Conservation (phyloP, 768 basidiomycete species). For the Tulasnella sp. region DNA sequence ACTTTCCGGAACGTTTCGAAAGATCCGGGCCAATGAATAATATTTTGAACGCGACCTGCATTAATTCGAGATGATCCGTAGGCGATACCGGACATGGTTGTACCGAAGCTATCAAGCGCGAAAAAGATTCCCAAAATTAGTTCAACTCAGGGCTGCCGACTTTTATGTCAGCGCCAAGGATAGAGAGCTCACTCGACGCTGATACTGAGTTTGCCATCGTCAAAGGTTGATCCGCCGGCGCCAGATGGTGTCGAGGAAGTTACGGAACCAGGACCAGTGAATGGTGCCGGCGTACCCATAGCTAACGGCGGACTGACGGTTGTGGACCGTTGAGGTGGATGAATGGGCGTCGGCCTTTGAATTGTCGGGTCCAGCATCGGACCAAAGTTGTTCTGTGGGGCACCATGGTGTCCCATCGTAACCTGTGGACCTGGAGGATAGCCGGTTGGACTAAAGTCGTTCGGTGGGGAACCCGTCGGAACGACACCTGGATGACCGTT, state of each 20-base stretch:
- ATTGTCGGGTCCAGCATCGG: constrained; percentile 31
- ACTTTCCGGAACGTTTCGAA: constrained; percentile 84
- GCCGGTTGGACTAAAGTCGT: constrained; percentile 14
- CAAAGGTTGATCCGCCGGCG: neutral
- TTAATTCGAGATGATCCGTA: constrained; percentile 83
- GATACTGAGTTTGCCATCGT: constrained; percentile 62
- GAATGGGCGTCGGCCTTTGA: constrained; percentile 32
- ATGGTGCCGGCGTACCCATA: constrained; percentile 19
- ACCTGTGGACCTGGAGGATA: constrained; percentile 13
- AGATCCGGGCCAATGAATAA: constrained; percentile 80
- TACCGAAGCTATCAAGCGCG: constrained; percentile 43
- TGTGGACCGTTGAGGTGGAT: constrained; percentile 24
- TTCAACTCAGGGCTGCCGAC: neutral
- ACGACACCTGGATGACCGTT: neutral
- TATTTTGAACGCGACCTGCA: constrained; percentile 74
- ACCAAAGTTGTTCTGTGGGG: constrained; percentile 10
- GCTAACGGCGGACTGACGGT: constrained; percentile 25
- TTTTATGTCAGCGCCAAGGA: neutral
- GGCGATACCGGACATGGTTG: constrained; percentile 83
- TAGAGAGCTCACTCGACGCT: constrained; percentile 20
- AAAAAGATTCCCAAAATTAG: constrained; percentile 1
- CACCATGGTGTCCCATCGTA: neutral
- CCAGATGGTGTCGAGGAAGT: constrained; percentile 2
- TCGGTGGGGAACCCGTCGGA: neutral
- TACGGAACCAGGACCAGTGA: constrained; percentile 16